Conservation (phyloP, 129 eudicot genomes). For the Smallanthus sonchifolius region DNA sequence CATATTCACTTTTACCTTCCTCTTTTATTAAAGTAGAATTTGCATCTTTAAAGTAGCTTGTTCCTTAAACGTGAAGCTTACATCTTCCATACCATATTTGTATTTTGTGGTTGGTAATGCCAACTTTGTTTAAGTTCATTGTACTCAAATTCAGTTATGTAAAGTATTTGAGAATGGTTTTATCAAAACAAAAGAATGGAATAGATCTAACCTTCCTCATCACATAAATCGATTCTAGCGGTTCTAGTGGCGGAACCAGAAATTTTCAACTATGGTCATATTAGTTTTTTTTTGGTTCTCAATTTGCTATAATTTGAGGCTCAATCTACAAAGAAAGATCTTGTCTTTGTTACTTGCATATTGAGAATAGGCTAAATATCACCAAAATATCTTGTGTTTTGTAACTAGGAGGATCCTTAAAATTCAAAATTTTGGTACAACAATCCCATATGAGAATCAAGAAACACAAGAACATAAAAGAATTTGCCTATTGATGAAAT, state of each 20-base stretch:
- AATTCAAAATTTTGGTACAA: constrained; percentile 12
- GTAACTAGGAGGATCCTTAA: not conserved
- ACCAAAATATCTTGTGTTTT: not conserved
- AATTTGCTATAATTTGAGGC: not conserved
- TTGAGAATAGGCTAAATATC: not conserved
- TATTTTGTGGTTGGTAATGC: constrained; percentile 3
- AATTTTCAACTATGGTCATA: not conserved
- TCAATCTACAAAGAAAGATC: not conserved
- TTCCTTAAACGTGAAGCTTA: constrained; percentile 17
- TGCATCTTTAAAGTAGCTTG: constrained; percentile 8
- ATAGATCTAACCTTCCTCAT: not conserved
- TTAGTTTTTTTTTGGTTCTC: not conserved
- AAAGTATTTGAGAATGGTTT: not conserved
- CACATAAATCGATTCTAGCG: not conserved
- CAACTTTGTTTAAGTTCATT: not conserved
- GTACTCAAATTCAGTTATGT: constrained; percentile 3
- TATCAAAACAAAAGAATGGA: not conserved
- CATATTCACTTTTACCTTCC: constrained; percentile 1
- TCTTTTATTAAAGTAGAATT: constrained; percentile 18
- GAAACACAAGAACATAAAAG: constrained; percentile 19
- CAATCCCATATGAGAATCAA: not conserved
- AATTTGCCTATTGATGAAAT: constrained; percentile 35
- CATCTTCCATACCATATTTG: constrained; percentile 1
- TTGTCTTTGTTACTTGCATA: too few relatives aligned
- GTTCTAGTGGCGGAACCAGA: not conserved